Base-by-base conservation (phyloP, 2,329 filamentous ascomycete genomes). In the Torrubiella hemipterigena region DNA sequence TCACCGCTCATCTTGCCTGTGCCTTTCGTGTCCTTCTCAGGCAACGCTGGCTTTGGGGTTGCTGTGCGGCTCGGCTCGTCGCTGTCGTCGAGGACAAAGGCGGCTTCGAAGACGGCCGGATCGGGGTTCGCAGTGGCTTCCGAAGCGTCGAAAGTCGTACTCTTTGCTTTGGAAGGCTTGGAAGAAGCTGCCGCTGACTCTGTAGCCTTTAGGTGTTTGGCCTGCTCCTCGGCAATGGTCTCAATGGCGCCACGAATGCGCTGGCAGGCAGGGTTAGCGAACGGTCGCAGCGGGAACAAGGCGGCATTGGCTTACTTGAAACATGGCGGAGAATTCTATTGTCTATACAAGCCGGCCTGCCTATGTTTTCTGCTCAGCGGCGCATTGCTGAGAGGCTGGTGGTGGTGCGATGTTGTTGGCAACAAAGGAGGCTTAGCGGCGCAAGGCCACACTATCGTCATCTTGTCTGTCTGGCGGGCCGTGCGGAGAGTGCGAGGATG, bases 201-300 rank as follows among this genome's bases (percentile, higher is more conserved):
- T 47, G 44, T 67, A 57, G 31, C 64, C 61, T 48, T 72, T 72
- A 51, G n/a, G n/a, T 86, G 81, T 36, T 83, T 80, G 35, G 84
- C 81, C 58, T 93, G 84, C 59, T 95, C 87, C 60, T 94, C 85
- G 47, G 85, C 82, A 48, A 95, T 91, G 47, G 80, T 80, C 53
- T 93, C 83, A 53, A 93, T 85, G 37, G 81, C 81, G 47, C 80
- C 82, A 61, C 84, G 82, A 45, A 93, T 65, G 64, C 82, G 74
- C 81, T 91, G 51, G 16, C 31, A 34, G 34, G 17, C 32, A 13
- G 23, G n/a, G 12, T 12, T 4, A 21, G 25, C 26, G 16, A 23
- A n/a, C 7, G 20, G 12, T 6, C 3, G 15, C 17, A 16, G 25
- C 9, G n/a, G 19, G 6, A 5, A 11, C 12, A 11, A 12, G 22